Evolutionary conservation across 1,284 basidiomycete species (phyloP).

Genomic region (Porodaedalea pini): DNA sequence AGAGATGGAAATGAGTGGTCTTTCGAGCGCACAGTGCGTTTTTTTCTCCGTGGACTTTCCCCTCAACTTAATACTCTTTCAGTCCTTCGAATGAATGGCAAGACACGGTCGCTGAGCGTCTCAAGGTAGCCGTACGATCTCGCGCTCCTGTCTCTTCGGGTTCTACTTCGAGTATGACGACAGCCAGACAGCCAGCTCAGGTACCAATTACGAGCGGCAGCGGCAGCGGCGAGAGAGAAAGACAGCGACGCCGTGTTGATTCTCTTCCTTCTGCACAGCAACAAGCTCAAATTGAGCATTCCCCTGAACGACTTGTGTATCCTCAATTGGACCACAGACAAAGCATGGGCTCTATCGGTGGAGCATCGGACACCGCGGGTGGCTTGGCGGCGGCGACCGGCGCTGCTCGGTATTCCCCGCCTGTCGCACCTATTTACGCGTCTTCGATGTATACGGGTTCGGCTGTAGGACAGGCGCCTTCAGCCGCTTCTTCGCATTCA

Average conservation of each 20-base stretch:
- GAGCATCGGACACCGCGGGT: constrained; percentile 5
- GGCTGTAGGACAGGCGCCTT: neutral
- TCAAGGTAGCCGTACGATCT: constrained; percentile 20
- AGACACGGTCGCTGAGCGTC: constrained; percentile 48
- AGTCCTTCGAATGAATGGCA: constrained; percentile 83
- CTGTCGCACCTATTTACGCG: constrained; percentile 4
- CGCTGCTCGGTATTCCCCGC: constrained; percentile 13
- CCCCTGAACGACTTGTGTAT: neutral
- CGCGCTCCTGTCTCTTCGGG: neutral
- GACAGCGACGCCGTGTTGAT: constrained; percentile 14
- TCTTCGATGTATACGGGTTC: neutral
- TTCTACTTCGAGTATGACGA: neutral
- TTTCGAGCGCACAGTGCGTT: constrained; percentile 16
- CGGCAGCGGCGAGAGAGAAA: constrained; percentile 1
- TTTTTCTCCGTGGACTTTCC: neutral
- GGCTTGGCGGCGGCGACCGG: neutral
- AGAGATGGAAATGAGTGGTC: constrained; percentile 14
- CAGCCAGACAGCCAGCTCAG: neutral
- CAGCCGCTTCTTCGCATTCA: constrained; percentile 1
- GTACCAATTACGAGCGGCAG: no score
- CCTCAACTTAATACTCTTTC: constrained; percentile 10
- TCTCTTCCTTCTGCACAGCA: constrained; percentile 2
- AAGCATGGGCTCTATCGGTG: neutral
- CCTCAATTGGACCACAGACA: constrained; percentile 6
- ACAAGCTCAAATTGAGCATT: neutral